phyloP scores from a whole-genome alignment of 1,139 yeast genomes.

The Meyerozyma elateridarum region DNA sequence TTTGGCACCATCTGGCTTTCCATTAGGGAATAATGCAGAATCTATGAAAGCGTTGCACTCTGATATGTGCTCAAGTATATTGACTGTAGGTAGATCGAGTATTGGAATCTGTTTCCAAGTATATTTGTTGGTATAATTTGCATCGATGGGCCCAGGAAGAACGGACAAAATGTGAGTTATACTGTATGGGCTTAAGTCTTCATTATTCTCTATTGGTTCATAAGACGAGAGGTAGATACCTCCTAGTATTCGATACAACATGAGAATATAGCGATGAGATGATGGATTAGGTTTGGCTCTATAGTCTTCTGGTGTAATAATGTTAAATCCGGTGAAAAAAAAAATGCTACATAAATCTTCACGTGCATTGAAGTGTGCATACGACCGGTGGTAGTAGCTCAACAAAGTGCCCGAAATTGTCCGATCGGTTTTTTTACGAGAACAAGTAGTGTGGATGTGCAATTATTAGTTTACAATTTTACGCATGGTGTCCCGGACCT shows the following conservation, averaged over 20 bases:
- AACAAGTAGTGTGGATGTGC: too few species aligned
- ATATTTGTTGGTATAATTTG: constrained; percentile 43
- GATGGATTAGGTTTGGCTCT: constrained; percentile 1
- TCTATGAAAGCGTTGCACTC: constrained; percentile 65
- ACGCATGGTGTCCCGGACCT: too few species aligned
- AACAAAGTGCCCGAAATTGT: too few species aligned
- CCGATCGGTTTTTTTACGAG: too few species aligned
- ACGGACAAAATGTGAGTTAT: constrained; percentile 71
- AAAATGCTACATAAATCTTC: too few species aligned
- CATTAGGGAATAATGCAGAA: constrained; percentile 47
- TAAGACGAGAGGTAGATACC: constrained; percentile 60
- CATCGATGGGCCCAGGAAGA: constrained; percentile 59
- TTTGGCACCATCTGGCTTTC: constrained; percentile 23
- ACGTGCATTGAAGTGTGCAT: too few species aligned
- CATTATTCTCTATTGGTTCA: constrained; percentile 43
- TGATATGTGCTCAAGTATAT: constrained; percentile 58
- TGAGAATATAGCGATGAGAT: constrained; percentile 3
- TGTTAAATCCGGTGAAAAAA: too few species aligned
- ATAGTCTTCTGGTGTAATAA: too few species aligned
- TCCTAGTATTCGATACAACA: constrained; percentile 52
- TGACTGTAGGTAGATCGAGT: constrained; percentile 61
- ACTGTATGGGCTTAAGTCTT: constrained; percentile 39
- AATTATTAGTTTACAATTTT: too few species aligned
- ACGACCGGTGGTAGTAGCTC: too few species aligned
- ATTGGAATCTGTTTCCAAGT: constrained; percentile 60